Percentiles rank a stretch among this genome's conserved stretches.
phyloP scores from a whole-genome alignment of 1,139 yeast species.

The Kodamaea alishanica region DNA sequence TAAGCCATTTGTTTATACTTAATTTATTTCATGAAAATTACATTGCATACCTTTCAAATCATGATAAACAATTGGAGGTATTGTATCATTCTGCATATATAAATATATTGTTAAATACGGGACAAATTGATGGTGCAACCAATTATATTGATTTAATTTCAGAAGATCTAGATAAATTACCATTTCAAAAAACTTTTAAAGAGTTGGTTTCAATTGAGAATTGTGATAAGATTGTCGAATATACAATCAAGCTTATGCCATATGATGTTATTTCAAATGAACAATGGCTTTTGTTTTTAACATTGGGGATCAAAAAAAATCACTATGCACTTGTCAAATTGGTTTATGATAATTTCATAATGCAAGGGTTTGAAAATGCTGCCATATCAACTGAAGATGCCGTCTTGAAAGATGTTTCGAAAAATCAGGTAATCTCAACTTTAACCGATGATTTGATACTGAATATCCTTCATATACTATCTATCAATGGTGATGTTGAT shows the following conservation, averaged over 20 bases:
- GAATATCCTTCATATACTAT: conserved; percentile 30
- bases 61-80: conserved; percentile 5
- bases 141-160: conserved; percentile 16
- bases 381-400: conserved; percentile 24
- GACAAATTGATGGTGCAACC: conserved; percentile 24
- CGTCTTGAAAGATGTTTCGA: conserved; percentile 15
- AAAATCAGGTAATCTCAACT: conserved; percentile 6
- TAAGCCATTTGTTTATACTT: conserved; percentile 17
- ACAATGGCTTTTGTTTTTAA: conserved; percentile 24
- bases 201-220: conserved; percentile 16
- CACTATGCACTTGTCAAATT: conserved; percentile 27
- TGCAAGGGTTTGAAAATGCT: conserved; percentile 26
- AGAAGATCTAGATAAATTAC: neutral
- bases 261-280: conserved; percentile 9
- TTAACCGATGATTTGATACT: conserved; percentile 12
- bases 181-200: conserved; percentile 7
- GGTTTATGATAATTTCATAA: conserved; percentile 28
- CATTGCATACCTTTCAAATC: conserved; percentile 8
- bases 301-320: conserved; percentile 22
- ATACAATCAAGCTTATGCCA: neutral
- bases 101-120: conserved; percentile 22
- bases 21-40: conserved; percentile 21
- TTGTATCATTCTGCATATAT: conserved; percentile 25
- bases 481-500: conserved; percentile 37
- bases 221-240: conserved; percentile 12